phyloP scores from a whole-genome alignment of 1,284 basidiomycete genomes.

The Tetrapyrgos nigripes region DNA sequence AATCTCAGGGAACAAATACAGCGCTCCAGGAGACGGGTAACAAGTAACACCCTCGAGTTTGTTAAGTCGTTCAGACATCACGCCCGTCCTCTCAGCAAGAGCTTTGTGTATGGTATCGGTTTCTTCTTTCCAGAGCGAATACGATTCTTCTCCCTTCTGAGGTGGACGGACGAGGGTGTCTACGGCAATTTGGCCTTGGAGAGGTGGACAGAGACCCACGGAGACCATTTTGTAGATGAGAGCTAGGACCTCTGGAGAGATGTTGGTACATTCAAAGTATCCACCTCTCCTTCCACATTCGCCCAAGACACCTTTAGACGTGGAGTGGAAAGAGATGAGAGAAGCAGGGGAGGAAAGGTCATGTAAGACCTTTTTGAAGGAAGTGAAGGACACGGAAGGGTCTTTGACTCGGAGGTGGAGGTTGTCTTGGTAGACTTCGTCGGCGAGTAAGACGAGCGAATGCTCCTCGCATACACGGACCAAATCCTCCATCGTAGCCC shows the following conservation, averaged over 20 bases:
- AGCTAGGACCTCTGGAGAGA: slow-evolving; percentile 77
- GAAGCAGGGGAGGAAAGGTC: slow-evolving; percentile 70
- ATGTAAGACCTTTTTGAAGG: slow-evolving; percentile 88
- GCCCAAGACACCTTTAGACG: slow-evolving; percentile 93
- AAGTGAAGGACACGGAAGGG: slow-evolving; percentile 69
- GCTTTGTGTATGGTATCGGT: slow-evolving; percentile 80
- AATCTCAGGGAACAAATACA: slow-evolving; percentile 87
- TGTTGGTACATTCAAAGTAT: slow-evolving; percentile 91
- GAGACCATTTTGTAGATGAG: slow-evolving; percentile 96
- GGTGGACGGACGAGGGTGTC: slow-evolving; percentile 92
- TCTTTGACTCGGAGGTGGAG: slow-evolving; percentile 73
- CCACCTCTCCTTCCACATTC: slow-evolving; percentile 95
- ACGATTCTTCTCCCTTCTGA: slow-evolving; percentile 74
- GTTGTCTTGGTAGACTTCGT: slow-evolving; percentile 96
- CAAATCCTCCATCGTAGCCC: slow-evolving; percentile 74
- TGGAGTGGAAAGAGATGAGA: slow-evolving; percentile 94
- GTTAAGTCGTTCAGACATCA: slow-evolving; percentile 83
- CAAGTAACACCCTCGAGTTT: slow-evolving; percentile 82
- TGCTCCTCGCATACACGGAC: slow-evolving; percentile 86
- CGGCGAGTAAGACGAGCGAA: slow-evolving; percentile 88
- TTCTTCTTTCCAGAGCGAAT: slow-evolving; percentile 82
- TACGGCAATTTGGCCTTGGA: slow-evolving; percentile 90
- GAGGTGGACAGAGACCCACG: slow-evolving; percentile 87
- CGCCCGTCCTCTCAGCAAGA: slow-evolving; percentile 72
- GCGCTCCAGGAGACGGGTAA: slow-evolving; percentile 87